phyloP scores from a whole-genome alignment of 257 asterid genomes.

The Datura wrightii region DNA sequence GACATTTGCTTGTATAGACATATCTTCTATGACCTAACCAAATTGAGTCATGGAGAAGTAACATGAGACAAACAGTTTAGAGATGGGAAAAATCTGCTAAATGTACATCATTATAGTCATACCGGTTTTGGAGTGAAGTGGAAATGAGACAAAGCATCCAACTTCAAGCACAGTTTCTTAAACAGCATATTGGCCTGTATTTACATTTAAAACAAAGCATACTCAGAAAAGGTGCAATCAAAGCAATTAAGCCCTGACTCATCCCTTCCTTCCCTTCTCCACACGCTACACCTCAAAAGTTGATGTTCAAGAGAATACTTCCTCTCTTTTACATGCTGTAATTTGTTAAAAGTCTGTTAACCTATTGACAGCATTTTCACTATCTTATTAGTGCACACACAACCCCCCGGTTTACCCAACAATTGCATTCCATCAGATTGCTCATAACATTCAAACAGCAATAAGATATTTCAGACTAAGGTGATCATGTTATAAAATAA shows the following conservation, averaged over 20 bases:
- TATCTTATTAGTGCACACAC: not conserved
- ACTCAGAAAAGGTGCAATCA: slow-evolving; percentile 26
- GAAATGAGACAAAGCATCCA: slow-evolving; percentile 98
- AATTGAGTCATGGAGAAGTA: slow-evolving; percentile 32
- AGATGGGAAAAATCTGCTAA: not conserved
- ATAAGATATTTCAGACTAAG: not conserved
- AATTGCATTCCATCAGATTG: not conserved
- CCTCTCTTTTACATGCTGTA: not conserved
- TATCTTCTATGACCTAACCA: slow-evolving; percentile 84
- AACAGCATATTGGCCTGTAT: slow-evolving; percentile 73
- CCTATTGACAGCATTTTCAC: not conserved
- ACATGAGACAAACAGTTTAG: slow-evolving; percentile 22
- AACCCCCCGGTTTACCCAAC: not conserved
- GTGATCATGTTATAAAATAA: not conserved
- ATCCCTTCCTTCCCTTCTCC: not conserved
- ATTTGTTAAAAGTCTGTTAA: not conserved
- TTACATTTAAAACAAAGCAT: slow-evolving; percentile 22
- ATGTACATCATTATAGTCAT: slow-evolving; percentile 33
- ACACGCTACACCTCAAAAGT: slow-evolving; percentile 1
- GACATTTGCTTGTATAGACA: slow-evolving; percentile 91
- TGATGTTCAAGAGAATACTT: not conserved
- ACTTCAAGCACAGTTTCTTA: slow-evolving; percentile 87
- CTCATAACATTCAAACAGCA: not conserved
- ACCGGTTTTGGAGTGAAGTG: slow-evolving; percentile 98
- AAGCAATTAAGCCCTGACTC: not conserved